Conservation (phyloP, 2,329 filamentous ascomycete species). For the Chaetothyriales sp. region DNA sequence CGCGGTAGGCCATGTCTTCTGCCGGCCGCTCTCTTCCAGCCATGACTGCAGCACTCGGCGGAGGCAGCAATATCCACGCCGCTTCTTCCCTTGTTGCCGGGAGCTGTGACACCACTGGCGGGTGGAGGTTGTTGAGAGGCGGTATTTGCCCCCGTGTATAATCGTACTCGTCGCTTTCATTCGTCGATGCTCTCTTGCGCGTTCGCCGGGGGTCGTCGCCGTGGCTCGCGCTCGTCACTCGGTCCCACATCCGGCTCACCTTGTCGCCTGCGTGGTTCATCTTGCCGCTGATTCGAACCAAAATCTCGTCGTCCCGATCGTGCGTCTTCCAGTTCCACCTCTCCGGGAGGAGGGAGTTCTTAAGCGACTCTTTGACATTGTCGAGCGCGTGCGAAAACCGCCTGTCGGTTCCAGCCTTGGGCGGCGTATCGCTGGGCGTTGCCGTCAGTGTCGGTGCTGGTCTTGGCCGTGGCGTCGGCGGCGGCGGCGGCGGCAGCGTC, state of each 20-base stretch:
- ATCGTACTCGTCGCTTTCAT: slow-evolving; percentile 33
- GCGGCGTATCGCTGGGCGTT: slow-evolving; percentile 37
- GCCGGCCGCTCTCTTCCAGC: slow-evolving; percentile 54
- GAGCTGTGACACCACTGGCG: slow-evolving; percentile 66
- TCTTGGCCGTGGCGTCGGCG: too few species aligned
- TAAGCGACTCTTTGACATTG: slow-evolving; percentile 44
- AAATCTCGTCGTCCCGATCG: slow-evolving; percentile 74
- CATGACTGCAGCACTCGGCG: slow-evolving; percentile 83
- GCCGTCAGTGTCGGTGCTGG: not conserved
- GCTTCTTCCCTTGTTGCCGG: slow-evolving; percentile 57
- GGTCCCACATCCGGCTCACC: slow-evolving; percentile 15
- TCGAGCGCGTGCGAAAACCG: slow-evolving; percentile 66
- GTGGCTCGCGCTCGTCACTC: slow-evolving; percentile 3
- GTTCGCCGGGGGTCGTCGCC: slow-evolving; percentile 1
- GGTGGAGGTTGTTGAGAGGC: slow-evolving; percentile 74
- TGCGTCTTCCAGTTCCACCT: slow-evolving; percentile 69
- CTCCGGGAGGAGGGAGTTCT: slow-evolving; percentile 34
- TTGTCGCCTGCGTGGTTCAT: slow-evolving; percentile 7
- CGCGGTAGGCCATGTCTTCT: slow-evolving; percentile 10
- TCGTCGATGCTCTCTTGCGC: slow-evolving; percentile 23
- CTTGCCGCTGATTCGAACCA: slow-evolving; percentile 48
- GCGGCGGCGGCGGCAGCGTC: too few species aligned
- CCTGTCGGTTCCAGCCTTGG: slow-evolving; percentile 74
- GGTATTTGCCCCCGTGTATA: slow-evolving; percentile 50
- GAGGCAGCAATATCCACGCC: slow-evolving; percentile 85